phyloP scores from a whole-genome alignment of 176 grass and related monocot species.

The Hyparrhenia diplandra region DNA sequence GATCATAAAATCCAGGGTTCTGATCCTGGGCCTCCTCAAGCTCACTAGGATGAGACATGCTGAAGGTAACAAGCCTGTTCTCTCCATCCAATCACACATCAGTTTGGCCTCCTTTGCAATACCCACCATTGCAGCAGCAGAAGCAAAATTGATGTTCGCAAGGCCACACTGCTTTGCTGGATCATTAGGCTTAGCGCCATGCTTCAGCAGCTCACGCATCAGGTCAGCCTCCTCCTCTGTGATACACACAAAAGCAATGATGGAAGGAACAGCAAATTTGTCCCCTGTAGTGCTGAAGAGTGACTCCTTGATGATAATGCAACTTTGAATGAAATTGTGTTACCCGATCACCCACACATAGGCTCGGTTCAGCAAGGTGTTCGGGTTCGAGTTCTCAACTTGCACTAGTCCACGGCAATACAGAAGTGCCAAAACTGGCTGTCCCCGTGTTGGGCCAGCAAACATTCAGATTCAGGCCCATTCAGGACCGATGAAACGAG shows the following conservation, averaged over 20 bases:
- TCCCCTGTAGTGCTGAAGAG: background rate
- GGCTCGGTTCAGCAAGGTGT: too few species aligned
- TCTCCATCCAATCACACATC: background rate
- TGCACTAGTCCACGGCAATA: too few species aligned
- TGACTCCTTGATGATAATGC: background rate
- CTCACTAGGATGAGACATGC: background rate
- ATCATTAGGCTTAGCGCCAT: constrained; percentile 1
- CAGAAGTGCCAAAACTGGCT: too few species aligned
- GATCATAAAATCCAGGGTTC: background rate
- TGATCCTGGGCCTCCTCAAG: background rate
- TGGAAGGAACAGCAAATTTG: background rate
- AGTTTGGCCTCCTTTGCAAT: background rate
- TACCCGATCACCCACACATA: too few species aligned
- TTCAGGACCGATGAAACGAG: too few species aligned
- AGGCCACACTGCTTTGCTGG: constrained; percentile 2
- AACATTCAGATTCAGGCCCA: too few species aligned
- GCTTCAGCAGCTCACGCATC: constrained; percentile 1
- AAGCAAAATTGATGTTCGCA: background rate
- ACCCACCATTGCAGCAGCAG: constrained; percentile 11
- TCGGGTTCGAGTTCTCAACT: too few species aligned
- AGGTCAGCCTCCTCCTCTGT: constrained; percentile 8
- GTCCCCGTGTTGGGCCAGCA: too few species aligned
- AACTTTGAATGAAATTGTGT: too few species aligned
- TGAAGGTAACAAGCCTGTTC: background rate
- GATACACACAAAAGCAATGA: constrained; percentile 11